Evolutionary conservation across 1,284 basidiomycete species (phyloP).

Genomic region (Tylopilus orsonianus): DNA sequence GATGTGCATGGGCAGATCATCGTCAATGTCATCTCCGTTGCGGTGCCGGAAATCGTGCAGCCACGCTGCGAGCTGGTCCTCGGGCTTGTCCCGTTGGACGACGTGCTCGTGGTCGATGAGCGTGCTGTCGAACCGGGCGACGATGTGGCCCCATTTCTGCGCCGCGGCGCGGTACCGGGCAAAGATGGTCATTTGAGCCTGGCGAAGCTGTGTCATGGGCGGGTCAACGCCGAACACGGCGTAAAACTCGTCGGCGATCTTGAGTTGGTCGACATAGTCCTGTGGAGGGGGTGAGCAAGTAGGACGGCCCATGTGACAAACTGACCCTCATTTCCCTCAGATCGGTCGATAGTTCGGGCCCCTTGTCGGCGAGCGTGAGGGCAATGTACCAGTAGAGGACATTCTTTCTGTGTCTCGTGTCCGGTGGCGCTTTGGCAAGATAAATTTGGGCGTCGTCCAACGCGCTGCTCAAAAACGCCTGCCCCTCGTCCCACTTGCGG

Average conservation of each 20-base stretch:
- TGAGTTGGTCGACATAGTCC: constrained; percentile 44
- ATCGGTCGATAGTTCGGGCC: constrained; percentile 47
- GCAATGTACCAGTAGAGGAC: constrained; percentile 59
- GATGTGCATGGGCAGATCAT: constrained; percentile 13
- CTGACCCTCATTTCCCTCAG: constrained; percentile 49
- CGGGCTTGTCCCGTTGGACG: constrained; percentile 37
- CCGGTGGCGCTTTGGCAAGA: constrained; percentile 55
- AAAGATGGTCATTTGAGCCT: constrained; percentile 48
- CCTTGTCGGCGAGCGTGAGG: constrained; percentile 48
- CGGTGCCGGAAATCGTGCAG: constrained; percentile 47
- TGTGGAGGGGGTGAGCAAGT: constrained; percentile 19
- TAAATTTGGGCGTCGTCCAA: constrained; percentile 59
- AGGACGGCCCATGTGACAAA: background rate
- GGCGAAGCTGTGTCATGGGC: constrained; percentile 48
- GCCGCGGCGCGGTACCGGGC: constrained; percentile 42
- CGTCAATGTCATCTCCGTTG: constrained; percentile 36
- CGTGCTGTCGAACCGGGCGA: constrained; percentile 38
- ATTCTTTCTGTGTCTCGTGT: constrained; percentile 56
- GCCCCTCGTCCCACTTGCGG: constrained; percentile 53
- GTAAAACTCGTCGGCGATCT: constrained; percentile 49
- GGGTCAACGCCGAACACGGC: constrained; percentile 43
- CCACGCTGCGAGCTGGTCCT: constrained; percentile 59
- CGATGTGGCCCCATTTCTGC: constrained; percentile 45
- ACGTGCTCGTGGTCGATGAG: constrained; percentile 28
- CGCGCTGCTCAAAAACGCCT: constrained; percentile 54